Evolutionary conservation across 495 filamentous ascomycete genomes (phyloP), one percentile per base, ranked within the genome.

Genomic region (Pyronema omphalodes): DNA sequence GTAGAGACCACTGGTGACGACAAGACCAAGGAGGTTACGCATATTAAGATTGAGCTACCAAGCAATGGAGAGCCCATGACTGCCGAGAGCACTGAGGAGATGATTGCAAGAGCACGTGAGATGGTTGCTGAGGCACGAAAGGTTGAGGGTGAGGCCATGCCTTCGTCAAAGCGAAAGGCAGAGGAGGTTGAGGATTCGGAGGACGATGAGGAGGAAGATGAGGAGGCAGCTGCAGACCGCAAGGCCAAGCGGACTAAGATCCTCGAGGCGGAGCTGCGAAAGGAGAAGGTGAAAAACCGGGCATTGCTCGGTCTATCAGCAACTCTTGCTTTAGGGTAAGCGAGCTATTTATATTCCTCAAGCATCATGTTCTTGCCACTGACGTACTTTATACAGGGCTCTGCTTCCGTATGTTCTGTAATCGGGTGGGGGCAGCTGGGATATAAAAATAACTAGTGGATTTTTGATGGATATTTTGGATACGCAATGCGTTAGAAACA

Each of bases 321-420:
- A 41, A 86, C 83, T 18, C 76, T 94, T 67, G 83, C 83, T 33
- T 73, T 95, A 69, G 88, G 87, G 89, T 95, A 74, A 70, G 87
- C 81, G 43, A 36, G 47, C 9, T 2, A 18, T 41, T 37, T 55
- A 9, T 12, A 54, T 44, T 4, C 23, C 41, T 18, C 15, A 48
- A 19, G 18, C 45, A 43, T 51, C 9, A 34, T 12, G 17, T 6
- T 23, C 6, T 34, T 40, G 33, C 7, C 19, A 63, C 59, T 33
- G 49, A 45, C 55, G 63, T 58, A 75, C 57, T 44, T 40, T 60
- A 18, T 41, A 56, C 19, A 80, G 78, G 41, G 70, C 77, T 33
- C 55, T 80, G 14, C 71, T 75, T 52, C 77, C 78, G 3, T 79
- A 77, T 56, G 68, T 80, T 17, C 55, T 68, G 41, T 69, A 60